Evolutionary conservation across 352 stramenopile genomes (phyloP), one percentile per base, ranked within the genome.

Genomic region (Achlya hypogyna): DNA sequence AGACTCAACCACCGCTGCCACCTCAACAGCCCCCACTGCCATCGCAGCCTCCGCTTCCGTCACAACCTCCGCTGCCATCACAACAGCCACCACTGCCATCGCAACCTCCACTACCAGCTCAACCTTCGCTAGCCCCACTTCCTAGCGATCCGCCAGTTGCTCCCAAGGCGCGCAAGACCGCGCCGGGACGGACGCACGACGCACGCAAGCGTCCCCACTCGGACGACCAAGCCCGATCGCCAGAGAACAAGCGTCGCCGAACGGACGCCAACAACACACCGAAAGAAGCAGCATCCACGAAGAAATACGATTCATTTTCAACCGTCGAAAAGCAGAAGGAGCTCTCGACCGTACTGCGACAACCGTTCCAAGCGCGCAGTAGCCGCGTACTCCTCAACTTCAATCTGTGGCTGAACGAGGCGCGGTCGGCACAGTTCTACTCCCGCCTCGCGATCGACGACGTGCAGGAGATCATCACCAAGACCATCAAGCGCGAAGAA

Each of bases 361-460:
- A 59, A 29, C 60, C 60, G 10, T 67, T 22, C 51, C 60, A 67
- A 67, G 45, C 51, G 14, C 60, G 60, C 20, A 29, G 14, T 10
- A 67, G 60, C 29, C 31, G 40, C 25, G 60, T 67, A 8, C 35
- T 67, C 18, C 40, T 67, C 16, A 67, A 67, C 31, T 67, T 67
- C 51, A 67, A 67, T 23, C 25, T 35, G 28, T 67, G 60, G 60
- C 31, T 67, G 14, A 43, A 58, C 31, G 40, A 52, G 1, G 60
- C 42, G 28, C 60, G 49, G 12, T 51, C n/a, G 51, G 40, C 28
- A 20, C 22, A 52, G 28, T 58, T 52, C 28, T 18, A 38, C n/a
- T 22, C 60, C 9, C 60, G 60, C 27, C 22, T 67, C 27, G 51
- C 34, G 14, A 28, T 47, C 14, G 60, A 67, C 28, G 60, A 67